Evolutionary conservation across 2,329 filamentous ascomycete species (phyloP).

Genomic region (Trichophyton benhamiae): DNA sequence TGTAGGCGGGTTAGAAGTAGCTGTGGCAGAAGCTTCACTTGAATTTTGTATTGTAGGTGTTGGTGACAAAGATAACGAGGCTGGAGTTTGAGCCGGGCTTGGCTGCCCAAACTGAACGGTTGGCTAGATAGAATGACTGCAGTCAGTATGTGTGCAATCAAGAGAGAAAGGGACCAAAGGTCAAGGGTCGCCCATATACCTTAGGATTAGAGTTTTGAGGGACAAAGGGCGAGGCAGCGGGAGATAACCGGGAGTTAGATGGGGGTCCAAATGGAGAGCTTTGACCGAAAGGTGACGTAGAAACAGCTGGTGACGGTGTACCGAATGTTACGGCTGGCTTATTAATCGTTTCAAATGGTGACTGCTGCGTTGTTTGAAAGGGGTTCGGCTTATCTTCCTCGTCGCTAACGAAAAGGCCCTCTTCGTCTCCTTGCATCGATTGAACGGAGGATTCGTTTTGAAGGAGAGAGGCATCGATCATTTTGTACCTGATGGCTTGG

Average conservation of each 20-base stretch:
- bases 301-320: not conserved
- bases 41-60: not conserved
- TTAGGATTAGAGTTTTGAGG: conserved; percentile 6
- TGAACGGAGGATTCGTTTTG: conserved; percentile 18
- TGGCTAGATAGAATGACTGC: not conserved
- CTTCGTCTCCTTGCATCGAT: conserved; percentile 21
- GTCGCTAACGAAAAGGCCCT: conserved; percentile 29
- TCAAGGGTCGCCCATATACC: not conserved
- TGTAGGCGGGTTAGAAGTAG: not conserved
- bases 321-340: not conserved
- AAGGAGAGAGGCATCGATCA: conserved; percentile 36
- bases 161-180: not conserved
- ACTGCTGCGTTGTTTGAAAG: not conserved
- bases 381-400: conserved; percentile 17
- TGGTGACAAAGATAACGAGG: not conserved
- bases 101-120: conserved; percentile 7
- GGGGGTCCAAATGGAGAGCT: not conserved
- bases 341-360: not conserved
- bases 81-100: conserved; percentile 2
- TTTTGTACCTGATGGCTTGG: conserved; percentile 38
- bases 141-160: not conserved
- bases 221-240: conserved; percentile 11
- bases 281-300: not conserved
- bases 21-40: not conserved
- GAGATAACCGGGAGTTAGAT: conserved; percentile 7